Evolutionary conservation across 2,329 filamentous ascomycete genomes (phyloP).

Genomic region (Fusarium sp.): DNA sequence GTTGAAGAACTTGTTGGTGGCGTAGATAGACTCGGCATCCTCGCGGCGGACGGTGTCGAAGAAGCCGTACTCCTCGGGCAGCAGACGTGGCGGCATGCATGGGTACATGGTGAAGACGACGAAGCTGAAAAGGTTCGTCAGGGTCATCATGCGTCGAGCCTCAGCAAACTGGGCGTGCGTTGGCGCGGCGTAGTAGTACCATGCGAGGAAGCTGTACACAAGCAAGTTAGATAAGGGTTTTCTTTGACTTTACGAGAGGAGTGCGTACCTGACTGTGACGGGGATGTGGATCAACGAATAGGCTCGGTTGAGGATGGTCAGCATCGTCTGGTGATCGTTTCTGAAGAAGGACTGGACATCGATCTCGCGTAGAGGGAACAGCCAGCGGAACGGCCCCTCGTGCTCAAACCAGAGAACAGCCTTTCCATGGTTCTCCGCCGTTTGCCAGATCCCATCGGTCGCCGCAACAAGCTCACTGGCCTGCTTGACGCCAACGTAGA

Average conservation of each 20-base stretch:
- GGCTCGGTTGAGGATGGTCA: constrained; percentile 69
- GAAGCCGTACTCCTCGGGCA: constrained; percentile 69
- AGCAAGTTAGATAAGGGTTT: neutral
- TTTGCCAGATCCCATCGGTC: constrained; percentile 64
- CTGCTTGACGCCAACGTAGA: constrained; percentile 61
- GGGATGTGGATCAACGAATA: constrained; percentile 73
- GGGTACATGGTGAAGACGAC: constrained; percentile 67
- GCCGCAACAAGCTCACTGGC: constrained; percentile 52
- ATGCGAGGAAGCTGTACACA: constrained; percentile 68
- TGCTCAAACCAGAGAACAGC: constrained; percentile 68
- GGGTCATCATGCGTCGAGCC: constrained; percentile 59
- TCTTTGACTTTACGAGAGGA: neutral
- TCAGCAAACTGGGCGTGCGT: constrained; percentile 54
- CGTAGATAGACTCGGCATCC: constrained; percentile 71
- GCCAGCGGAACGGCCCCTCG: constrained; percentile 60
- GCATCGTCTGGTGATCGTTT: constrained; percentile 63
- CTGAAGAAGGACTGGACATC: constrained; percentile 70
- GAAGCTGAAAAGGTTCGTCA: constrained; percentile 69
- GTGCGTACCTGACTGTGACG: constrained; percentile 66
- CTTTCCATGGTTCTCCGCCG: constrained; percentile 68
- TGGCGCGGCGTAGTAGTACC: constrained; percentile 71
- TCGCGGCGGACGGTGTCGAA: constrained; percentile 67
- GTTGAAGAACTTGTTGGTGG: constrained; percentile 69
- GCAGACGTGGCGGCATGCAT: constrained; percentile 69
- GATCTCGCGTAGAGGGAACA: constrained; percentile 66